Conservation (phyloP, 2,329 filamentous ascomycete genomes). For the Dactylellina drechsleri region DNA sequence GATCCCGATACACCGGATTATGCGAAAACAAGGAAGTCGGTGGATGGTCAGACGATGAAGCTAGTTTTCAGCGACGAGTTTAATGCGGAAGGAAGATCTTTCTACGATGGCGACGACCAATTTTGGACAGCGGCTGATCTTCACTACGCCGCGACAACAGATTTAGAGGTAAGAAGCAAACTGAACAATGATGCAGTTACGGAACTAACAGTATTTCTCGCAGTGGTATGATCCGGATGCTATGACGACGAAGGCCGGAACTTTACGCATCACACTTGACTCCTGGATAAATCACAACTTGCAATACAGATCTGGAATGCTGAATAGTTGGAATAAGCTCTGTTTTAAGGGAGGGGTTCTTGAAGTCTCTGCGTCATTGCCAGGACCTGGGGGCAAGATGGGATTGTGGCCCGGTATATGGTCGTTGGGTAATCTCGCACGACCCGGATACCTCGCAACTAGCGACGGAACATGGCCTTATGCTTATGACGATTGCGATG, state of each 20-base stretch:
- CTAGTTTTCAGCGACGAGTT: slow-evolving; percentile 70
- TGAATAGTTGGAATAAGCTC: slow-evolving; percentile 78
- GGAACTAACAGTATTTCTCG: slow-evolving; percentile 41
- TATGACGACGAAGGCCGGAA: slow-evolving; percentile 71
- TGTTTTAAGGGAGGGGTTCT: slow-evolving; percentile 77
- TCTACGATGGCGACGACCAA: slow-evolving; percentile 69
- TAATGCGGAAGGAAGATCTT: slow-evolving; percentile 66
- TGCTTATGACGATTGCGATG: slow-evolving; percentile 76
- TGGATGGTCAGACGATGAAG: slow-evolving; percentile 64
- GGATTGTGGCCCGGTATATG: slow-evolving; percentile 67
- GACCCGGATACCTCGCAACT: slow-evolving; percentile 75
- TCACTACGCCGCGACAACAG: slow-evolving; percentile 68
- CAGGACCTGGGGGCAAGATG: slow-evolving; percentile 47
- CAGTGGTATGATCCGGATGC: slow-evolving; percentile 78
- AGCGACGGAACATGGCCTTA: slow-evolving; percentile 81
- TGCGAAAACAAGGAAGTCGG: slow-evolving; percentile 64
- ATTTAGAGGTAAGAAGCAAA: slow-evolving; percentile 61
- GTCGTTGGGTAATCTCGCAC: slow-evolving; percentile 78
- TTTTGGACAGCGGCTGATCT: slow-evolving; percentile 67
- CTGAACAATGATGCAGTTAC: neutral
- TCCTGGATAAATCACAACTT: slow-evolving; percentile 73
- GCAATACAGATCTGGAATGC: slow-evolving; percentile 77
- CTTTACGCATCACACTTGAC: slow-evolving; percentile 73
- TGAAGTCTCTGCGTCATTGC: slow-evolving; percentile 62
- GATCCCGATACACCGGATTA: slow-evolving; percentile 66